These are phyloP conservation scores for Sungouiella thailandica DNA, from an alignment of 805 yeast species.

Conservation along the genomic window DNA sequence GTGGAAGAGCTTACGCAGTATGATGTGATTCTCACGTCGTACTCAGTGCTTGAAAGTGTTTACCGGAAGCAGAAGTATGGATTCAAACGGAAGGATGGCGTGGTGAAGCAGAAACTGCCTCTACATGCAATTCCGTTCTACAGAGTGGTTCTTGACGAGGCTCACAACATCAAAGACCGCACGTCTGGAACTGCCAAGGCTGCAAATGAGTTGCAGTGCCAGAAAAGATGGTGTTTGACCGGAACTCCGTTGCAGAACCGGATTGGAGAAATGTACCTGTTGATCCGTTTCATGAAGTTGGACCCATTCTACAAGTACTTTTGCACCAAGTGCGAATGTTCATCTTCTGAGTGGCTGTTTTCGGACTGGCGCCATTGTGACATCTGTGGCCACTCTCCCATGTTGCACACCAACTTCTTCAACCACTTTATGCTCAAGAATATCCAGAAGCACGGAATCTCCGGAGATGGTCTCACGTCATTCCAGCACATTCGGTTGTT, in stretches of 20 bases:
- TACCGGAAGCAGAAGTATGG: constrained; percentile 82
- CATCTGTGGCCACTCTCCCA: constrained; percentile 82
- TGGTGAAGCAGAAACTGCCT: constrained; percentile 69
- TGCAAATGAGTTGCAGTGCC: constrained; percentile 66
- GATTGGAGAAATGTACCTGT: constrained; percentile 92
- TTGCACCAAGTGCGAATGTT: constrained; percentile 91
- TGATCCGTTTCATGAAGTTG: constrained; percentile 77
- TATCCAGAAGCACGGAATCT: constrained; percentile 79
- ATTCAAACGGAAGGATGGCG: constrained; percentile 64
- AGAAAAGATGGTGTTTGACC: constrained; percentile 84
- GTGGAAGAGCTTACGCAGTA: constrained; percentile 51
- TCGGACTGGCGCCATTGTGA: constrained; percentile 81
- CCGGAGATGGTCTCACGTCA: constrained; percentile 74
- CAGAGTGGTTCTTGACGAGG: constrained; percentile 90
- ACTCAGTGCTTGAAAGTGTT: constrained; percentile 85
- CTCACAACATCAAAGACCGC: constrained; percentile 94
- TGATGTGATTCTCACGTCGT: constrained; percentile 88
- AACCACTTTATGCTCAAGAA: constrained; percentile 94
- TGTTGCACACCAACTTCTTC: constrained; percentile 93
- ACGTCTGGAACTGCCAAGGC: constrained; percentile 92
- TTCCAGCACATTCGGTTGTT: constrained; percentile 73
- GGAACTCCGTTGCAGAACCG: constrained; percentile 97
- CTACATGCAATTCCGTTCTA: constrained; percentile 73
- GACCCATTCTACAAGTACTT: constrained; percentile 86
- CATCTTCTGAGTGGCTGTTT: constrained; percentile 79